Base-by-base conservation (phyloP, 495 filamentous ascomycete genomes). In the Penicillium psychrofluorescens region DNA sequence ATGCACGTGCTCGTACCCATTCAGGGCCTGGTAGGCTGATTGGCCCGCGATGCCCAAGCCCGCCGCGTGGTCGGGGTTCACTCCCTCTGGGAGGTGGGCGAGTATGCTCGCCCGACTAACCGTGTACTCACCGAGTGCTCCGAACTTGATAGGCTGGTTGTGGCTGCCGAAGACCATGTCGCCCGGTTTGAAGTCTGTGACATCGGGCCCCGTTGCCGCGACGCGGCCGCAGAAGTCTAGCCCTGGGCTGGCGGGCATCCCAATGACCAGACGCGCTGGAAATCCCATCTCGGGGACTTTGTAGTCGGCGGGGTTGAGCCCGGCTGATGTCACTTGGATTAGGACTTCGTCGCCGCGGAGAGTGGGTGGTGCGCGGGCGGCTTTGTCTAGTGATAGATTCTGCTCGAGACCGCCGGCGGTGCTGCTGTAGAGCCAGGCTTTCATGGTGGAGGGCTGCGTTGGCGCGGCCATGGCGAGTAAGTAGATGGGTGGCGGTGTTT, bases 231-330 rank as follows among this genome's bases (percentile, higher is more conserved):
- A 71, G 51, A 81, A 83, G 58, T 88, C 84, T 56, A 81, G 62
- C 0, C 78, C 75, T 0, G 78, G 85, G 7, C 75, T 75, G 0
- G 77, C 75, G 1, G 74, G 72, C 28, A 59, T 70, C 28, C 56
- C 58, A 47, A 78, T 56, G 0, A 74, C 29, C 5, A 74, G 41
- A 13, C 67, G 63, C 7, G 50, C 52, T 7, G 78, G 7, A 8
- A 70, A 16, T 1, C 66, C 63, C 37, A 81, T 45, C 48, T 85
- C 80, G 12, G 79, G 71, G 12, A 77, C 48, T 58, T 87, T 87
- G 76, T 79, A 80, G 71, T 89, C 85, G 28, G 77, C 76, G 2
- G 85, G 84, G 62, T 89, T 89, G 39, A 87, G 59, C 11, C 74
- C 58, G 9, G 67, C 64, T 39, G 69, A 58, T 40, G 78, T 53